Evolutionary conservation across 305 asterid genomes (phyloP).

Genomic region (Ilex paraguariensis): DNA sequence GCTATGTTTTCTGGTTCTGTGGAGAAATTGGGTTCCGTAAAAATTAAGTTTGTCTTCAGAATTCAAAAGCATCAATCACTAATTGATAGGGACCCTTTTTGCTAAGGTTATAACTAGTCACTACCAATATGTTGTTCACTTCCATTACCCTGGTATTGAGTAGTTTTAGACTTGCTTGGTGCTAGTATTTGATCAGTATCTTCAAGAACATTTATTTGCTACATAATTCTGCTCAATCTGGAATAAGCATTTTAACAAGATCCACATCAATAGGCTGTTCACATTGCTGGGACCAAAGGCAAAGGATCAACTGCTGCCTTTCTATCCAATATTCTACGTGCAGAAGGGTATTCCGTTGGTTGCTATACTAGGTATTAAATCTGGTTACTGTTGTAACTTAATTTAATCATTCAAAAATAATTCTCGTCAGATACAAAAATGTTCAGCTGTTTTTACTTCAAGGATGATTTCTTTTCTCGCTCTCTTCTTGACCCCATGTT

Average conservation of each 20-base stretch:
- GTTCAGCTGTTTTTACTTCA: background rate
- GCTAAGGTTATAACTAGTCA: too few relatives aligned
- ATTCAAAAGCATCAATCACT: too few relatives aligned
- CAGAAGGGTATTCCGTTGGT: conserved; percentile 90
- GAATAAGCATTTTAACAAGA: background rate
- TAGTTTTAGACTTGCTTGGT: background rate
- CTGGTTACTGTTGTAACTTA: conserved; percentile 8
- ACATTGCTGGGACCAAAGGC: conserved; percentile 95
- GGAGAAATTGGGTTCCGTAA: too few relatives aligned
- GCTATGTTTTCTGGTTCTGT: too few relatives aligned
- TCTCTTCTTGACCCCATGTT: conserved; percentile 12
- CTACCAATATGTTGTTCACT: background rate
- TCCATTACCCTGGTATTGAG: background rate
- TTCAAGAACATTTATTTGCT: too few relatives aligned
- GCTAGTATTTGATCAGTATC: background rate
- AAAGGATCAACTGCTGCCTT: conserved; percentile 97
- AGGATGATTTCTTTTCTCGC: conserved; percentile 1
- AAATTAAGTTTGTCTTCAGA: too few relatives aligned
- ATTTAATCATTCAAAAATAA: background rate
- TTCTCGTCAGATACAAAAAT: background rate
- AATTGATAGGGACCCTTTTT: too few relatives aligned
- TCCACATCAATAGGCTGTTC: conserved; percentile 53
- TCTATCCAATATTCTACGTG: conserved; percentile 75
- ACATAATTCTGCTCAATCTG: too few relatives aligned
- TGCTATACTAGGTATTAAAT: conserved; percentile 72